Conservation (phyloP, 2,329 filamentous ascomycete genomes). For the Trichoderma breve region DNA sequence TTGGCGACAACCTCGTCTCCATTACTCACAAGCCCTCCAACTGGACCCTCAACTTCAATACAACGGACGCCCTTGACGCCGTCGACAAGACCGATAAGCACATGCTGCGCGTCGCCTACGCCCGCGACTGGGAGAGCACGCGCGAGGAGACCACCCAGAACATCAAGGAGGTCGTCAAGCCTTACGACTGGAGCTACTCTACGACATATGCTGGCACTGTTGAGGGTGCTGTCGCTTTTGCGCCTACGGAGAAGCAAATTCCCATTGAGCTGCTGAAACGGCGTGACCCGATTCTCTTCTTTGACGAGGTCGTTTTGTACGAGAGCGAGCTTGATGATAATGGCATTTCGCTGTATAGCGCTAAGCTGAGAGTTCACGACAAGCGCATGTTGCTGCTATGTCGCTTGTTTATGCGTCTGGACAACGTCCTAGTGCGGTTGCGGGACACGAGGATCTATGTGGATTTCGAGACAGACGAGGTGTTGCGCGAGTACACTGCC, state of each 20-base stretch:
- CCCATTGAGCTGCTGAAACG: conserved; percentile 83
- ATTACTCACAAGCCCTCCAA: conserved; percentile 71
- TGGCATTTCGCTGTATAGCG: conserved; percentile 84
- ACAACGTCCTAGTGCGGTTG: conserved; percentile 83
- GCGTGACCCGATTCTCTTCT: conserved; percentile 92
- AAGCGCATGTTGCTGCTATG: conserved; percentile 79
- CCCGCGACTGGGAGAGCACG: conserved; percentile 72
- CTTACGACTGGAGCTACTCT: conserved; percentile 97
- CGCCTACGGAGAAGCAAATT: conserved; percentile 51
- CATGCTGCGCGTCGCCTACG: conserved; percentile 93
- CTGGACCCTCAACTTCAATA: conserved; percentile 79
- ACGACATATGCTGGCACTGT: conserved; percentile 80
- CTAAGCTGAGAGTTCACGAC: conserved; percentile 92
- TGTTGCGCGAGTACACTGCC: conserved; percentile 87
- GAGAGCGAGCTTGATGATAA: conserved; percentile 98
- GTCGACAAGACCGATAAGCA: conserved; percentile 91
- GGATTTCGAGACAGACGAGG: conserved; percentile 75
- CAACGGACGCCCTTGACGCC: conserved; percentile 80
- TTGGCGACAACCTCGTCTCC: conserved; percentile 85
- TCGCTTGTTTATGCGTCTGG: conserved; percentile 88
- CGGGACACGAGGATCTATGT: conserved; percentile 90
- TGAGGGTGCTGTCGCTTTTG: conserved; percentile 21
- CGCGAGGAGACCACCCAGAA: conserved; percentile 75
- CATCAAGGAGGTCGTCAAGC: conserved; percentile 91
- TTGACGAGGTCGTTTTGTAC: conserved; percentile 93